These are phyloP conservation scores for Toxicodendron radicans DNA, from an alignment of 345 rosid genomes.

Conservation along the genomic window DNA sequence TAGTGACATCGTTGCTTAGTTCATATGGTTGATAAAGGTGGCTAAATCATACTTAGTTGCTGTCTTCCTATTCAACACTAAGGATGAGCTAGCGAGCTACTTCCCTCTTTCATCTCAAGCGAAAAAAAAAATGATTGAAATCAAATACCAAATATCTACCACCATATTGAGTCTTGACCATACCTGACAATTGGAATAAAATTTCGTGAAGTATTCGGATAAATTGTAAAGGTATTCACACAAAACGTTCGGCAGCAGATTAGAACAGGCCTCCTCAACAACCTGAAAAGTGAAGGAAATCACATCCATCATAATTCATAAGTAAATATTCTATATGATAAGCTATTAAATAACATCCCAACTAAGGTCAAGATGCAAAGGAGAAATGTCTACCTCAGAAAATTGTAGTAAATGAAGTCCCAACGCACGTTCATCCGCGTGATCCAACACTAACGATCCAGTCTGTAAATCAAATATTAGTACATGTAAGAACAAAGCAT, in stretches of 20 bases:
- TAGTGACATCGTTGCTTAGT: neutral
- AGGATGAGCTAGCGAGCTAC: neutral
- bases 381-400: slow-evolving; percentile 56
- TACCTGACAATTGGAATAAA: slow-evolving; percentile 84
- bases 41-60: neutral
- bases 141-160: neutral
- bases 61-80: neutral
- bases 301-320: slow-evolving; percentile 3
- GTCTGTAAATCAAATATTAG: slow-evolving; percentile 39
- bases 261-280: slow-evolving; percentile 81
- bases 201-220: slow-evolving; percentile 70
- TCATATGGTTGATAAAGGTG: neutral
- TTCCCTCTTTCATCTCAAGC: neutral
- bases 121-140: neutral
- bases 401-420: slow-evolving; percentile 89
- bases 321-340: neutral
- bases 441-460: slow-evolving; percentile 53
- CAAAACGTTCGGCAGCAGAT: slow-evolving; percentile 66
- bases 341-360: neutral
- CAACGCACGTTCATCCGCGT: slow-evolving; percentile 65
- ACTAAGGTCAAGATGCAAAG: slow-evolving; percentile 5
- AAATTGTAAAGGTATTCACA: slow-evolving; percentile 81
- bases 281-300: slow-evolving; percentile 41
- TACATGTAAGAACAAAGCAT: slow-evolving; percentile 1
- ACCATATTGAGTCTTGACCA: neutral